Conservation (phyloP, 176 grass and related monocot genomes). For the Chloris gayana region DNA sequence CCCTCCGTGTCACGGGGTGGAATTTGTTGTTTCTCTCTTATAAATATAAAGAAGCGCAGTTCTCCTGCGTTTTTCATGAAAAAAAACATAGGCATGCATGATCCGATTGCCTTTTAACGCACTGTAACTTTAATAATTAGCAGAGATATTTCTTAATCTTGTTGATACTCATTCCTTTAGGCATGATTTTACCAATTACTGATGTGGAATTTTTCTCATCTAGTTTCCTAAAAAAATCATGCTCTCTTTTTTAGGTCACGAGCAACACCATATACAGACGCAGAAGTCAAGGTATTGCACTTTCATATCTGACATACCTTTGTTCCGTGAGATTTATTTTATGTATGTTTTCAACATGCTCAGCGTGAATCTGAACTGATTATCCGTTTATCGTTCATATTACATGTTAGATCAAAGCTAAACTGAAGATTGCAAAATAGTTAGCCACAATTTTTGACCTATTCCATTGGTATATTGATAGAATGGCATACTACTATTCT, state of each 20-base stretch:
- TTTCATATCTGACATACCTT: conserved; percentile 6
- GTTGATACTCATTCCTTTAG: neutral
- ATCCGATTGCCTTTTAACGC: too few species aligned
- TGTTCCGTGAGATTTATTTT: neutral
- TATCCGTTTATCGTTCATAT: neutral
- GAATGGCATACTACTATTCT: conserved; percentile 1
- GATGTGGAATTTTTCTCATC: neutral
- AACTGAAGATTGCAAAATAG: neutral
- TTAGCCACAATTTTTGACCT: neutral
- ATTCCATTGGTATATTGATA: neutral
- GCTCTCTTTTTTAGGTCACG: conserved; percentile 57
- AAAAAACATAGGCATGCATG: too few species aligned
- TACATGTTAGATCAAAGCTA: neutral
- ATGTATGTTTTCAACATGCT: conserved; percentile 1
- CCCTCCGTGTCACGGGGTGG: too few species aligned
- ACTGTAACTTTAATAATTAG: too few species aligned
- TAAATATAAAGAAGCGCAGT: too few species aligned
- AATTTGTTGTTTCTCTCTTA: too few species aligned
- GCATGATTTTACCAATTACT: neutral
- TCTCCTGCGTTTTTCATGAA: too few species aligned
- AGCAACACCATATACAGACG: conserved; percentile 78
- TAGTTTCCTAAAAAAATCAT: conserved; percentile 19
- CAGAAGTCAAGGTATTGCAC: conserved; percentile 84
- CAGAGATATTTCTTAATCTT: conserved; percentile 32
- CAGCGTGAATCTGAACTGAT: neutral